Conservation (phyloP, 371 early-diverging fungal genomes). For the Rhizopus delemar region DNA sequence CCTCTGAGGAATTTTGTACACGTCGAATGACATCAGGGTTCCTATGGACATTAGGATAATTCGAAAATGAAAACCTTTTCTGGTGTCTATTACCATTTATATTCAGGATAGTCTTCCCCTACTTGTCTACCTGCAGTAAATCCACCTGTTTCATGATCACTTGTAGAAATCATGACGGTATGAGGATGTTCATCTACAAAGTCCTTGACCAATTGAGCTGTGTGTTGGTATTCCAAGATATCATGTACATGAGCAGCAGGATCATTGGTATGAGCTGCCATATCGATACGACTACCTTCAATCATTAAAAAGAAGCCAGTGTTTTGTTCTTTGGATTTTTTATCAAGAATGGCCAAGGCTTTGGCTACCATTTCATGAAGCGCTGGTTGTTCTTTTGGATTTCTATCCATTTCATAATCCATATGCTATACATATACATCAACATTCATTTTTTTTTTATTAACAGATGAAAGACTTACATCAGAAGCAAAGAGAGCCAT, state of each 20-base stretch:
- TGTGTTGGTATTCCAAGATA: conserved; percentile 84
- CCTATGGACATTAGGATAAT: conserved; percentile 4
- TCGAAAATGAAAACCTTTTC: too few relatives aligned
- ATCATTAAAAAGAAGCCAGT: conserved; percentile 92
- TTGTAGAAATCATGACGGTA: conserved; percentile 83
- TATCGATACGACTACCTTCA: conserved; percentile 91
- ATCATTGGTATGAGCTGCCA: conserved; percentile 84
- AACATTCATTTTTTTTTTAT: not conserved
- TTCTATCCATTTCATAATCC: conserved; percentile 80
- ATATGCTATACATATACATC: conserved; percentile 57
- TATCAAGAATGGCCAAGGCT: conserved; percentile 62
- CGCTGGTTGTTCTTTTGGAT: conserved; percentile 63
- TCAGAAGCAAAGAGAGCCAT: conserved; percentile 69
- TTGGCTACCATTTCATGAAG: conserved; percentile 73
- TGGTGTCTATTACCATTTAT: conserved; percentile 63
- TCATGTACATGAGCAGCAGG: conserved; percentile 89
- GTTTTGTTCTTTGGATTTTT: conserved; percentile 26
- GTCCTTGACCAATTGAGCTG: conserved; percentile 66
- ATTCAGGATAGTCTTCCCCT: conserved; percentile 71
- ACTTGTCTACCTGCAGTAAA: conserved; percentile 77
- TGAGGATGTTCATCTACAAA: conserved; percentile 77
- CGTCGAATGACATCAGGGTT: conserved; percentile 70
- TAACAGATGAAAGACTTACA: conserved; percentile 4
- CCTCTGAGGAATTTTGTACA: conserved; percentile 70
- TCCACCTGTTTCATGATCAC: conserved; percentile 97